Evolutionary conservation across 257 asterid genomes (phyloP), one percentile per base, ranked within the genome.

Genomic region (Fraxinus americana): DNA sequence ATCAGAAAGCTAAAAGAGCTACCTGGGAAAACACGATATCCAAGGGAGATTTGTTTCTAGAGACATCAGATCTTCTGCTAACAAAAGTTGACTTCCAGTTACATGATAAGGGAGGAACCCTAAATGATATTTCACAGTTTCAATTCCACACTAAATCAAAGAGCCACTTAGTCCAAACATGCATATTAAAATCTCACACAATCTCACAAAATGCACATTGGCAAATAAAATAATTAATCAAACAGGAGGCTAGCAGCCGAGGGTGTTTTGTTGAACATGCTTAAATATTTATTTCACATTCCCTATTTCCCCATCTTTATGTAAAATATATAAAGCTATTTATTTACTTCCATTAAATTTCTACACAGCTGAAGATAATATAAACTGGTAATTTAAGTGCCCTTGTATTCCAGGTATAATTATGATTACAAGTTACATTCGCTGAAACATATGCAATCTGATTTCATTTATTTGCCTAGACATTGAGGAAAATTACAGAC

Each of bases 1-100:
- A 82, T 77, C 79, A 88, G 83, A 70, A 75, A 78, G 30, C 32
- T 38, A 61, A 78, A 52, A 72, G 32, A 61, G 5, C 25, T 65
- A 74, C 75, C 39, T 50, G 7, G 52, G 29, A 77, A 57, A 78
- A 45, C 74, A 39, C n/a, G 12, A 74, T 57, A 81, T 74, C 76
- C 61, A 65, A 66, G 71, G 50, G 74, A 32, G 70, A 63, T 65
- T 32, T 17, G 50, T 67, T 54, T 13, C 66, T 11, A 67, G 77
- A 73, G 19, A 69, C 71, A 69, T 74, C 73, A 7, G 16, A 72
- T 65, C 80, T 77, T 57, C 66, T 68, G 48, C 59, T 67, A 4
- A 63, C 17, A 63, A 11, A 63, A 3, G 8, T 63, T 63, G 69
- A 27, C 19, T 63, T 63, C 13, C 16, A 25, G 35, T 63, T 39